A percentile compares a stretch with the other conserved stretches of the same genome.
Evolutionary conservation across 805 yeast genomes (phyloP).

Genomic region (Lipomyces starkeyi): DNA sequence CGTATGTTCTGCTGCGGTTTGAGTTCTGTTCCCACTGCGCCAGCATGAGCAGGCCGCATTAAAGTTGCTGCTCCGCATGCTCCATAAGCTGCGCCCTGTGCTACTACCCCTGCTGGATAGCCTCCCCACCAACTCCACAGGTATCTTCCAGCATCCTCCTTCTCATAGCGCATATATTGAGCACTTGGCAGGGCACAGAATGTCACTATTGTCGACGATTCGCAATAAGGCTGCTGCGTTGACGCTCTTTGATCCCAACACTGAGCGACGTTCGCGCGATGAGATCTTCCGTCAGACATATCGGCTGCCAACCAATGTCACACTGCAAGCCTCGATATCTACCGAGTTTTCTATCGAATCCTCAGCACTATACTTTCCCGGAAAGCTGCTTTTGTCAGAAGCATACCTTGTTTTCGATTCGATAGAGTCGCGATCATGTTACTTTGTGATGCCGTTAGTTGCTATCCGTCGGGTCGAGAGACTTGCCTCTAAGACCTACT

Average conservation of each 20-base stretch:
- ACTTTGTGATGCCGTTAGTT: constrained; percentile 72
- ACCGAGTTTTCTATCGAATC: constrained; percentile 60
- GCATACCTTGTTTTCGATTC: constrained; percentile 79
- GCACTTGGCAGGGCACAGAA: constrained; percentile 29
- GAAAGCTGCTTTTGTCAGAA: constrained; percentile 73
- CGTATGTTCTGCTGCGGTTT: no score
- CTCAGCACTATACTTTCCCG: constrained; percentile 52
- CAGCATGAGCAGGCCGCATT: no score
- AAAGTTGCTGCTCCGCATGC: no score
- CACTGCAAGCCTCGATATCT: constrained; percentile 65
- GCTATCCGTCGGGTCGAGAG: constrained; percentile 86
- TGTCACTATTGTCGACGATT: constrained; percentile 56
- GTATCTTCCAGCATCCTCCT: not conserved
- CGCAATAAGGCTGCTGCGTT: constrained; percentile 56
- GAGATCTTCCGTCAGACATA: constrained; percentile 72
- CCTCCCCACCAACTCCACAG: no score
- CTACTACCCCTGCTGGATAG: no score
- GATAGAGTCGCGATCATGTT: constrained; percentile 70
- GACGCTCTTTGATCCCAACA: constrained; percentile 49
- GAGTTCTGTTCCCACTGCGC: no score
- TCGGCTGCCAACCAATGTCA: constrained; percentile 73
- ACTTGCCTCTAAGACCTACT: constrained; percentile 73
- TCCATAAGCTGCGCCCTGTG: no score
- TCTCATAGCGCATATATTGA: not conserved
- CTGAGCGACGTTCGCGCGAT: constrained; percentile 60